Percentiles rank a stretch among this genome's conserved stretches.
Conservation (phyloP, 2,329 filamentous ascomycete species). For the Fusarium setosum region DNA sequence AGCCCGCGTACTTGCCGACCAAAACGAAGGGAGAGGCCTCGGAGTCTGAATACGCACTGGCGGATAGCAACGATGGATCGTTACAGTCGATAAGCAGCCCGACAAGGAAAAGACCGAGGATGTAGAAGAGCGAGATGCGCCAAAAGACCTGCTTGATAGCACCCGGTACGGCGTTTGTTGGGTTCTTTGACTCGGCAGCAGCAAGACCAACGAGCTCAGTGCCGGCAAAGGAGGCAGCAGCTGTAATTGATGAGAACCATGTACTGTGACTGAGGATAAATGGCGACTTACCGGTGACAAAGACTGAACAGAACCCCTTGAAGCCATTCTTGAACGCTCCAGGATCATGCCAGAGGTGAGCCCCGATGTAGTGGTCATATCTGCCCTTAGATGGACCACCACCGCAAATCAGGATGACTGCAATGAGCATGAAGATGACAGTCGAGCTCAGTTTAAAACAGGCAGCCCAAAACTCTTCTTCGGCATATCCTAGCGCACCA, state of each 20-base stretch:
- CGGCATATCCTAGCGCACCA: conserved; percentile 61
- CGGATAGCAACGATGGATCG: conserved; percentile 53
- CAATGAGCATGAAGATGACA: conserved; percentile 69
- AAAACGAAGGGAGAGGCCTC: conserved; percentile 61
- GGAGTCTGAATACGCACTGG: conserved; percentile 4
- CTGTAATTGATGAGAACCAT: background rate
- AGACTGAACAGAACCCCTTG: conserved; percentile 20
- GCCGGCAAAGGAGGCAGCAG: conserved; percentile 14
- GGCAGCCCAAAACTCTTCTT: conserved; percentile 47
- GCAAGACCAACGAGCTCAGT: conserved; percentile 17
- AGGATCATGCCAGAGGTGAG: conserved; percentile 44
- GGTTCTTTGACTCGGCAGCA: conserved; percentile 66
- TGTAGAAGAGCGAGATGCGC: conserved; percentile 59
- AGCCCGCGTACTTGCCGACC: conserved; percentile 58
- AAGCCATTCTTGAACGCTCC: conserved; percentile 72
- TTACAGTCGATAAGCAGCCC: conserved; percentile 55
- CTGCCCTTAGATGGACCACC: conserved; percentile 60
- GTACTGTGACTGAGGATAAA: no score
- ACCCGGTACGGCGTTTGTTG: conserved; percentile 75
- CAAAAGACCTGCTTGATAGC: conserved; percentile 79
- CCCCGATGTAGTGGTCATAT: conserved; percentile 56
- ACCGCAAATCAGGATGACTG: conserved; percentile 65
- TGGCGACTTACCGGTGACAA: background rate
- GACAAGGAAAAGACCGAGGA: conserved; percentile 58
- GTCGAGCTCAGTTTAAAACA: conserved; percentile 67